Percentiles rank a stretch among this genome's conserved stretches.
phyloP scores from a whole-genome alignment of 768 basidiomycete genomes.

The Astraeus odoratus region DNA sequence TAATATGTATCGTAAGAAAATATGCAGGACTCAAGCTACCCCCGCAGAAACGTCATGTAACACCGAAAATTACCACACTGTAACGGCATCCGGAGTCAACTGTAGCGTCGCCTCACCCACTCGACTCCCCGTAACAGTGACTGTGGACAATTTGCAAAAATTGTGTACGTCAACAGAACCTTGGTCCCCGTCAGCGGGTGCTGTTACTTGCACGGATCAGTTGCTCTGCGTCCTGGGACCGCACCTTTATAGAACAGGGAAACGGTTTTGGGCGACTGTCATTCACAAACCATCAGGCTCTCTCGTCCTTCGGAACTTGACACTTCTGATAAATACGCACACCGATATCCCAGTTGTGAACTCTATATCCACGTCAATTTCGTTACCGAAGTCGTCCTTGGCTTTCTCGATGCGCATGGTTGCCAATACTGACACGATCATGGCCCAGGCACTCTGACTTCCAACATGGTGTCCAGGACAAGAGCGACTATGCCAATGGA shows the following conservation, averaged over 20 bases:
- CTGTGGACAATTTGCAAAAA: background rate
- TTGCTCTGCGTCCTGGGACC: conserved; percentile 8
- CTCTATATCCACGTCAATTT: conserved; percentile 18
- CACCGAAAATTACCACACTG: too few species aligned
- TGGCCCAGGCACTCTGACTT: conserved; percentile 26
- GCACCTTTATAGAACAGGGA: conserved; percentile 13
- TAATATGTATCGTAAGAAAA: too few species aligned
- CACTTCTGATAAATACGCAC: conserved; percentile 8
- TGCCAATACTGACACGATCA: conserved; percentile 25
- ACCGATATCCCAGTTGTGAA: conserved; percentile 18
- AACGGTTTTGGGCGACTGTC: conserved; percentile 21
- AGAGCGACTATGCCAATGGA: conserved; percentile 14
- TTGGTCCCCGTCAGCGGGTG: background rate
- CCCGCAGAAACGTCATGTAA: too few species aligned
- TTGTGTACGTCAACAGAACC: background rate
- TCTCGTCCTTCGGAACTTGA: background rate
- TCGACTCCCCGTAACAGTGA: too few species aligned
- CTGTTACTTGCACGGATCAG: conserved; percentile 12
- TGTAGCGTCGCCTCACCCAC: background rate
- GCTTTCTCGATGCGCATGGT: conserved; percentile 22
- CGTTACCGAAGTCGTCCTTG: conserved; percentile 22
- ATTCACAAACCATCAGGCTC: conserved; percentile 1
- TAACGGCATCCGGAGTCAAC: background rate
- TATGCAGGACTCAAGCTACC: background rate
- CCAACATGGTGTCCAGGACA: conserved; percentile 32